phyloP scores from a whole-genome alignment of 768 basidiomycete species.

The Cytidiella melzeri region DNA sequence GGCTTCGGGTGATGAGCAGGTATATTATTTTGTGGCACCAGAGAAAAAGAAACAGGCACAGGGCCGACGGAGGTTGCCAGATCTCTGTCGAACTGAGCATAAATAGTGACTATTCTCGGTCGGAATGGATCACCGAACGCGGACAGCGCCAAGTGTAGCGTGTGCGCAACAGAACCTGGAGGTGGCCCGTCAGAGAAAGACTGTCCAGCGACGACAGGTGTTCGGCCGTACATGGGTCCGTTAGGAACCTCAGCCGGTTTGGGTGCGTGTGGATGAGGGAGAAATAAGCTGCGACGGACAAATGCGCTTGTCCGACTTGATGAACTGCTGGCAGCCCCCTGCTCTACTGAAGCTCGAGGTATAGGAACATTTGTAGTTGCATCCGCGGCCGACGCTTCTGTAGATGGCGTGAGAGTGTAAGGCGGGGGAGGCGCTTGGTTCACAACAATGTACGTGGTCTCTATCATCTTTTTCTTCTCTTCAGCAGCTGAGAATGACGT shows the following conservation, averaged over 20 bases:
- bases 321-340: neutral
- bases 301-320: neutral
- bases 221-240: constrained; percentile 57
- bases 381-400: constrained; percentile 4
- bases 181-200: constrained; percentile 16
- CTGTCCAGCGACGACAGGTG: constrained; percentile 8
- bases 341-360: neutral
- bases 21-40: constrained; percentile 40
- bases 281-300: constrained; percentile 37
- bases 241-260: constrained; percentile 34
- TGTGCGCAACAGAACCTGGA: constrained; percentile 22
- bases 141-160: constrained; percentile 18
- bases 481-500: constrained; percentile 1
- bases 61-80: constrained; percentile 44
- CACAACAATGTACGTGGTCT: constrained; percentile 17
- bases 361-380: neutral
- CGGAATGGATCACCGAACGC: constrained; percentile 22
- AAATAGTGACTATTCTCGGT: constrained; percentile 42
- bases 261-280: constrained; percentile 52
- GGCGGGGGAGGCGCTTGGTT: constrained; percentile 27
- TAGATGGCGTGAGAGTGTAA: constrained; percentile 17
- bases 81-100: constrained; percentile 50
- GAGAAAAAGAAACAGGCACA: constrained; percentile 54
- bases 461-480: constrained; percentile 26
- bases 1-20: constrained; percentile 21